Evolutionary conservation across 179 eudicot genomes (phyloP).

Genomic region (Corrigiola litoralis): DNA sequence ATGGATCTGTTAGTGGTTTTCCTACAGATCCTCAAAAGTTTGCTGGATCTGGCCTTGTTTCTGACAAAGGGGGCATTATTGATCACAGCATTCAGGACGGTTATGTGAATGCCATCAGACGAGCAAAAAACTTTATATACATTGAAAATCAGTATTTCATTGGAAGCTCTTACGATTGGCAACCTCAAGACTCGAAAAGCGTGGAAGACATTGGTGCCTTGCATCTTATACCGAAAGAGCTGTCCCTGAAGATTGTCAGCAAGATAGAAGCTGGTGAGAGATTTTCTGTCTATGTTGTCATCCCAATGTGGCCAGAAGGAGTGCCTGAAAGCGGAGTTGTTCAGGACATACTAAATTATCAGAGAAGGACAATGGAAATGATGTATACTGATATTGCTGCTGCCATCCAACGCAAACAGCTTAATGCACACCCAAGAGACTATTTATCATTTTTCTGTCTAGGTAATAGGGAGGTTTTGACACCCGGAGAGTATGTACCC

Average conservation of each 20-base stretch:
- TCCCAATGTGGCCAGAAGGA: slow-evolving; percentile 83
- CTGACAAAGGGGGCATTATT: slow-evolving; percentile 41
- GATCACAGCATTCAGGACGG: slow-evolving; percentile 72
- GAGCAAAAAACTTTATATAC: slow-evolving; percentile 60
- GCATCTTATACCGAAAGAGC: slow-evolving; percentile 55
- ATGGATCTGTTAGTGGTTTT: slow-evolving; percentile 48
- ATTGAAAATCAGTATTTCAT: slow-evolving; percentile 67
- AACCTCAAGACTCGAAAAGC: slow-evolving; percentile 7
- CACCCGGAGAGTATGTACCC: slow-evolving; percentile 44
- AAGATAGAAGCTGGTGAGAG: slow-evolving; percentile 50
- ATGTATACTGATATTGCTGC: slow-evolving; percentile 50
- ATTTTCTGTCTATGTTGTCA: slow-evolving; percentile 43
- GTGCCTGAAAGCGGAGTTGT: slow-evolving; percentile 46
- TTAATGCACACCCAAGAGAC: slow-evolving; percentile 40
- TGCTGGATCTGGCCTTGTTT: slow-evolving; percentile 36
- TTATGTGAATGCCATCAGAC: slow-evolving; percentile 60
- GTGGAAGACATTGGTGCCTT: slow-evolving; percentile 46
- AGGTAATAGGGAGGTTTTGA: slow-evolving; percentile 48
- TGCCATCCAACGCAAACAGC: slow-evolving; percentile 31
- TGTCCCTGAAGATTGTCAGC: slow-evolving; percentile 57
- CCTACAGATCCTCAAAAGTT: slow-evolving; percentile 32
- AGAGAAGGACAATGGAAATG: slow-evolving; percentile 60
- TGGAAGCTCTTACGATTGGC: slow-evolving; percentile 61
- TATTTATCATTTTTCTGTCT: slow-evolving; percentile 62
- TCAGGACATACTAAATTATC: slow-evolving; percentile 64